phyloP scores from a whole-genome alignment of 2,329 filamentous ascomycete genomes.

The Cercospora berteroae region DNA sequence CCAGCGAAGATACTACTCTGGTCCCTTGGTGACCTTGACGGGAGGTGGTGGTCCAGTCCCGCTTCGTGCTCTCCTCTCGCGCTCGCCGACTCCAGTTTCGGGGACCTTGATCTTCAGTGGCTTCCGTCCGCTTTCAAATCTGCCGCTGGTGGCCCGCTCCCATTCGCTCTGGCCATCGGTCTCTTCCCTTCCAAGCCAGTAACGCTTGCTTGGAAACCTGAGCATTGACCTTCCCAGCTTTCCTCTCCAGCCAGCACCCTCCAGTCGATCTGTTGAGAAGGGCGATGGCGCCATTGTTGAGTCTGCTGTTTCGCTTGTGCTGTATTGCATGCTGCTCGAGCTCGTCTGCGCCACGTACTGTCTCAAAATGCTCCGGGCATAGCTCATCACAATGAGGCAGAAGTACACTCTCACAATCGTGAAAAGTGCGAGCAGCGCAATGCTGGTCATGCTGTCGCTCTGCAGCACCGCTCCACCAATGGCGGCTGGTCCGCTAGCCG shows the following conservation, averaged over 20 bases:
- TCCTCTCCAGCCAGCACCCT: conserved; percentile 76
- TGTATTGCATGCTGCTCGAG: conserved; percentile 21
- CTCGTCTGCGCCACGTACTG: conserved; percentile 56
- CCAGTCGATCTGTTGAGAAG: conserved; percentile 67
- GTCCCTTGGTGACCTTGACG: conserved; percentile 19
- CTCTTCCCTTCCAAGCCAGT: conserved; percentile 72
- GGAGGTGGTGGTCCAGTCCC: conserved; percentile 56
- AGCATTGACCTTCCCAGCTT: conserved; percentile 78
- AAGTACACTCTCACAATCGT: conserved; percentile 81
- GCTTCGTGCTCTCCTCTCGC: conserved; percentile 60
- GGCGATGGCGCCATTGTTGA: conserved; percentile 58
- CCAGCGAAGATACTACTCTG: conserved; percentile 10
- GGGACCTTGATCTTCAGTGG: conserved; percentile 41
- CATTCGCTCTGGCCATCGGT: conserved; percentile 63
- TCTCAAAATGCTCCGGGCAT: conserved; percentile 72
- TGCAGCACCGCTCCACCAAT: conserved; percentile 65
- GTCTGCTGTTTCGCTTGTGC: conserved; percentile 46
- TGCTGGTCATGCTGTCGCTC: conserved; percentile 69
- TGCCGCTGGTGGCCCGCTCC: conserved; percentile 62
- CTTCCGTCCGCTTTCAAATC: conserved; percentile 52
- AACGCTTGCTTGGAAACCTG: conserved; percentile 63
- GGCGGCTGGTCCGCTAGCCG: conserved; percentile 38
- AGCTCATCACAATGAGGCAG: conserved; percentile 77
- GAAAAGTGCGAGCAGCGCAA: conserved; percentile 70
- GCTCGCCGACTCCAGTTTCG: conserved; percentile 51